Evolutionary conservation across 108 stramenopile genomes (phyloP).

Genomic region (Cylindrotheca closterium): DNA sequence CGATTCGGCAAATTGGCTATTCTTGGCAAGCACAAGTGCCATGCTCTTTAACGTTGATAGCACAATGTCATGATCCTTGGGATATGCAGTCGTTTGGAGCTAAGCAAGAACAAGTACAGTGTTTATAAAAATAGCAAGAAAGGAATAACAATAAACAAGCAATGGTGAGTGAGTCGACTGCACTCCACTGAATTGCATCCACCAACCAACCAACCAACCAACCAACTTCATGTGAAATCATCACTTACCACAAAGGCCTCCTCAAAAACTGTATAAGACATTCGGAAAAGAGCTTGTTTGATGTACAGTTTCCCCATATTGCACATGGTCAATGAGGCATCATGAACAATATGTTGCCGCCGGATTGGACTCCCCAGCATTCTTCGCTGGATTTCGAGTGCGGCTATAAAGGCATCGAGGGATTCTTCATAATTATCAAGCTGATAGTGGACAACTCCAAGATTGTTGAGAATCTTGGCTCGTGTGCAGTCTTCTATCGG

Average conservation of each 20-base stretch:
- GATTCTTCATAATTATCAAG: conserved; percentile 29
- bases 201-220: too few relatives aligned
- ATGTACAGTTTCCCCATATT: conserved; percentile 61
- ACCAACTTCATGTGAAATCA: too few relatives aligned
- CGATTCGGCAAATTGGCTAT: conserved; percentile 25
- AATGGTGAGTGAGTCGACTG: too few relatives aligned
- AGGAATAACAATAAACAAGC: too few relatives aligned
- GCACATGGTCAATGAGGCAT: conserved; percentile 42
- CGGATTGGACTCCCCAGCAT: conserved; percentile 44
- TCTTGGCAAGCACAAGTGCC: conserved; percentile 33
- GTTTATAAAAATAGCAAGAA: too few relatives aligned
- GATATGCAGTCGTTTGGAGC: conserved; percentile 47
- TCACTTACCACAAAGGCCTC: conserved; percentile 53
- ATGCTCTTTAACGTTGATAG: conserved; percentile 34
- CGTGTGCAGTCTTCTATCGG: conserved; percentile 21
- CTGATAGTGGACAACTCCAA: conserved; percentile 51
- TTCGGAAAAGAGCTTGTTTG: conserved; percentile 20
- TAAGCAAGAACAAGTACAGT: too few relatives aligned
- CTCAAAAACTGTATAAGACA: conserved; percentile 46
- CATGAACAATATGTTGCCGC: conserved; percentile 50
- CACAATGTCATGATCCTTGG: conserved; percentile 43
- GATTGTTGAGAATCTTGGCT: conserved; percentile 55
- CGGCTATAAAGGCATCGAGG: conserved; percentile 32
- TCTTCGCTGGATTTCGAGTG: conserved; percentile 51
- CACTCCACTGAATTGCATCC: too few relatives aligned